Percentiles rank a stretch among this genome's conserved stretches.
Conservation (phyloP, 176 grass and related monocot genomes). For the Tillandsia leiboldiana region DNA sequence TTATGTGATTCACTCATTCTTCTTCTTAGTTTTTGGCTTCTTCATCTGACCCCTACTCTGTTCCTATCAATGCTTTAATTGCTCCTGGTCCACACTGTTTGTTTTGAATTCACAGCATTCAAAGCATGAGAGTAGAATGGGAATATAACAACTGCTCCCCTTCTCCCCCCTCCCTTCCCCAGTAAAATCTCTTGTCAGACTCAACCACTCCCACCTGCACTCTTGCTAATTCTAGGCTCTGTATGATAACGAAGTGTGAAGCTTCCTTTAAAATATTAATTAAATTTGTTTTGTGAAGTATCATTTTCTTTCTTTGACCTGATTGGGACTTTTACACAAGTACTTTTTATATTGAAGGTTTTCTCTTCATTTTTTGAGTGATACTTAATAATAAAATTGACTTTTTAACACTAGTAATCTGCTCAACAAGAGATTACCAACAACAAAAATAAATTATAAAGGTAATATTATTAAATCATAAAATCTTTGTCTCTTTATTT, state of each 20-base stretch:
- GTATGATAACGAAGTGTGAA: slow-evolving; percentile 6
- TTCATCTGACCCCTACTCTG: slow-evolving; percentile 19
- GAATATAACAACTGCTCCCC: not conserved
- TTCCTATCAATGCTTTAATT: slow-evolving; percentile 1
- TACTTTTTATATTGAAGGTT: too few relatives aligned
- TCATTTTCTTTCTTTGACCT: too few relatives aligned
- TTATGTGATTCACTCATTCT: not conserved
- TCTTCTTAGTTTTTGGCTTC: not conserved
- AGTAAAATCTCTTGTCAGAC: slow-evolving; percentile 7
- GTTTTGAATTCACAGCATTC: slow-evolving; percentile 17
- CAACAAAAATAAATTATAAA: too few relatives aligned
- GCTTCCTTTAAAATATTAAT: too few relatives aligned
- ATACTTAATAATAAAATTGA: too few relatives aligned
- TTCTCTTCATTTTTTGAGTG: too few relatives aligned
- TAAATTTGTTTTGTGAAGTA: too few relatives aligned
- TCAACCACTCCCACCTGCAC: slow-evolving; percentile 26
- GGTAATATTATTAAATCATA: too few relatives aligned
- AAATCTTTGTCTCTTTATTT: too few relatives aligned
- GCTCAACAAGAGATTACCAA: too few relatives aligned
- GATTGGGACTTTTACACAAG: too few relatives aligned
- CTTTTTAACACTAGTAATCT: too few relatives aligned
- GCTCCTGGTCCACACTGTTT: slow-evolving; percentile 17
- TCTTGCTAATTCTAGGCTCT: slow-evolving; percentile 13
- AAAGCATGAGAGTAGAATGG: not conserved
- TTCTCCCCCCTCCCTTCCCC: not conserved